Evolutionary conservation across 495 filamentous ascomycete genomes (phyloP), one percentile per base, ranked within the genome.

Genomic region (Penicillium robsamsonii): DNA sequence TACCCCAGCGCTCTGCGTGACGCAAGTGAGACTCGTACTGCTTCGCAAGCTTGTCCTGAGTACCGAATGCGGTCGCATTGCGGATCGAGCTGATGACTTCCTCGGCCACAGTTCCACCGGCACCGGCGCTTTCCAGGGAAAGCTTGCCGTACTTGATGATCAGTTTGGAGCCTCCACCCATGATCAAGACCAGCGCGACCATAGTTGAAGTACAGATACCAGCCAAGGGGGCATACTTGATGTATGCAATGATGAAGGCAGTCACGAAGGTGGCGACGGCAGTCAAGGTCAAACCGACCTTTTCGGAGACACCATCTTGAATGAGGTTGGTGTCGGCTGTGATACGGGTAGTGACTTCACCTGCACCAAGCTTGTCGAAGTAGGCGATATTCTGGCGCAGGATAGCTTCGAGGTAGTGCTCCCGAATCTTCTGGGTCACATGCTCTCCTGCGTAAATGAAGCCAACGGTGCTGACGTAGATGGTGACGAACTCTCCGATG

Each of bases 371-470:
- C 62, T 90, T 92, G 66, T 96, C 92, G 69, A 95, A 96, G 67
- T 91, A 96, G 48, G 84, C 92, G 66, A 96, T 90, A 70, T 96
- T 96, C 67, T 96, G 92, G 41, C 85, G 83, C 76, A 96, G 77
- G 63, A 92, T 92, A 44, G 90, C 89, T 56, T 81, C 76, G 3
- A 96, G 81, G 69, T 96, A 96, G 50, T 88, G 82, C 67, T 91
- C 85, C 44, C 92, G 84, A 61, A 96, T 90, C 74, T 92, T 92
- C 59, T 84, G 84, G 24, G 88, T 86, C 64, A 93, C 81, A 61
- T 95, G 88, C 69, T 97, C 94, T 53, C 93, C 94, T 0, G 88
- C 90, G 67, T 97, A 96, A 63, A 96, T 95, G 75, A 94, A 97
- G 4, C 89, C 90, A 22, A 93, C 85, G 1, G 91, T 96, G 20